These are phyloP conservation scores for Fonsecaea monophora DNA, from an alignment of 2,329 filamentous ascomycete species.

Conservation along the genomic window DNA sequence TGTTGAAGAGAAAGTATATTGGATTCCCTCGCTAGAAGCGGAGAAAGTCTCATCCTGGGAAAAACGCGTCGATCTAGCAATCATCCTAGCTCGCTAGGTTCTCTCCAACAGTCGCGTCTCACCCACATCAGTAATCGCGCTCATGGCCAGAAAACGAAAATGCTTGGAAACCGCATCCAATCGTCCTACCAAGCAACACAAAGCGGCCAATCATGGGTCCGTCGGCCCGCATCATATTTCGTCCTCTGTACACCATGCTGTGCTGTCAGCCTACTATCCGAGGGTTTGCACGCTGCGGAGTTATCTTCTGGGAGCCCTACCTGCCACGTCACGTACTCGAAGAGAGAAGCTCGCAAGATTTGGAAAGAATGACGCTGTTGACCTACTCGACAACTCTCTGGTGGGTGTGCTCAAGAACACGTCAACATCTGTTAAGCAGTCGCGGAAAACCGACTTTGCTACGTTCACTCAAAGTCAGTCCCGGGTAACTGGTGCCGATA, in stretches of 20 bases:
- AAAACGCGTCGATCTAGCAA: background rate
- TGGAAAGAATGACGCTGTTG: constrained; percentile 54
- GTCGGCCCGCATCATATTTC: background rate
- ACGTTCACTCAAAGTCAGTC: constrained; percentile 68
- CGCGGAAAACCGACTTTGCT: constrained; percentile 63
- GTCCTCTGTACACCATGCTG: constrained; percentile 24
- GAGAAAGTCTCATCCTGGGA: background rate
- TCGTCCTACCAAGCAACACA: constrained; percentile 25
- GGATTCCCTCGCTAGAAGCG: background rate
- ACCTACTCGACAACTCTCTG: constrained; percentile 72
- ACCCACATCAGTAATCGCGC: constrained; percentile 12
- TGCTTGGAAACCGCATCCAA: constrained; percentile 10
- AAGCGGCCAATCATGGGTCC: constrained; percentile 19
- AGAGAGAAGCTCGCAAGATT: constrained; percentile 63
- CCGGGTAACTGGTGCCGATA: constrained; percentile 45
- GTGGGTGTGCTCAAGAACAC: constrained; percentile 61
- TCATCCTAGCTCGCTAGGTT: too few relatives aligned
- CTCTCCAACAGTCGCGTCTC: constrained; percentile 5
- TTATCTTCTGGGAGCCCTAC: constrained; percentile 35
- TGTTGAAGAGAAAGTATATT: background rate
- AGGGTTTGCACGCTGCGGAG: constrained; percentile 36
- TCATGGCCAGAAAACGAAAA: constrained; percentile 40
- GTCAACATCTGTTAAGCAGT: constrained; percentile 42
- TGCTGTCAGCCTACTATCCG: constrained; percentile 38
- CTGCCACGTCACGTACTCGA: constrained; percentile 51